Evolutionary conservation across 352 stramenopile species (phyloP).

Genomic region (Stramenopiles sp.): DNA sequence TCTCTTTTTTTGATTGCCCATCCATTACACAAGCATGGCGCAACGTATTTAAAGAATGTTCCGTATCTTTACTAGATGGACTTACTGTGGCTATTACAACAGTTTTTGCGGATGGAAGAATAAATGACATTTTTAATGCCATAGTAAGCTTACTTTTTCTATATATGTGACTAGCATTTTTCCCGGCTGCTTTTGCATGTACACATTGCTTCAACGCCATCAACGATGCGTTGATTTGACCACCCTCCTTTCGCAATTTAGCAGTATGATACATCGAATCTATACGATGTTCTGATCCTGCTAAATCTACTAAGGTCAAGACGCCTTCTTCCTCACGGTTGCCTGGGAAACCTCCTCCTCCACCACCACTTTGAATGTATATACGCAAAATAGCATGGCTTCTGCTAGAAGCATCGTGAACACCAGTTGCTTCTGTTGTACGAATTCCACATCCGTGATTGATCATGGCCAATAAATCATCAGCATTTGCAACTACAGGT

Average conservation of each 20-base stretch:
- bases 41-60: constrained; percentile 49
- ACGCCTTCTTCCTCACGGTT: constrained; percentile 20
- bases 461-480: constrained; percentile 38
- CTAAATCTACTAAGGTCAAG: constrained; percentile 28
- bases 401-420: no score
- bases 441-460: constrained; percentile 38
- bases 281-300: constrained; percentile 40
- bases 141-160: constrained; percentile 40
- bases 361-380: no score
- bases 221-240: constrained; percentile 58
- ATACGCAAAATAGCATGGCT: no score
- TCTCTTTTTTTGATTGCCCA: no score
- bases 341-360: no score
- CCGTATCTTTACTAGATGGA: constrained; percentile 37
- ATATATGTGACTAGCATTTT: constrained; percentile 37
- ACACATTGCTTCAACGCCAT: constrained; percentile 54
- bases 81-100: constrained; percentile 53
- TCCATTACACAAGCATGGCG: constrained; percentile 28
- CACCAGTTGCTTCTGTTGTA: constrained; percentile 33
- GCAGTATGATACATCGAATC: constrained; percentile 50
- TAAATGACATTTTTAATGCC: constrained; percentile 34
- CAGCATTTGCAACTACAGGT: constrained; percentile 31
- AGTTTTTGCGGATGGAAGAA: constrained; percentile 24
- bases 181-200: constrained; percentile 35
- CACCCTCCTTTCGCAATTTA: constrained; percentile 38